Percentiles rank a stretch among this genome's conserved stretches.
Evolutionary conservation across 2,329 filamentous ascomycete species (phyloP).

Genomic region (Zymoseptoria crescenta): DNA sequence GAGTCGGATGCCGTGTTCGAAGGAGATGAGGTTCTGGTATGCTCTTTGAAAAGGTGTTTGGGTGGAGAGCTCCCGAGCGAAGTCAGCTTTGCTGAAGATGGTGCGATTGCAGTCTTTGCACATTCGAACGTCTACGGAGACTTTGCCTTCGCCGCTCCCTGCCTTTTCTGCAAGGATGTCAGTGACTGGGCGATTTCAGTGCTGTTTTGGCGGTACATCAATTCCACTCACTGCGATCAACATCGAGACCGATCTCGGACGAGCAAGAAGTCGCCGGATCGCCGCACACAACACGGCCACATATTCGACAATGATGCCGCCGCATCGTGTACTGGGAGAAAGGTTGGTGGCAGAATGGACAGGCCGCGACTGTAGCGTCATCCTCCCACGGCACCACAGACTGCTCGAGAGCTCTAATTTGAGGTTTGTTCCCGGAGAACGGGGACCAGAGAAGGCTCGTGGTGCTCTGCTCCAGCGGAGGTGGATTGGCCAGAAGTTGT

Average conservation of each 20-base stretch:
- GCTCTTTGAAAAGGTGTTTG: conserved; percentile 69
- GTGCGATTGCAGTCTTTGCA: conserved; percentile 78
- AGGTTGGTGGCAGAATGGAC: conserved; percentile 92
- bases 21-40: conserved; percentile 77
- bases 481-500: conserved; percentile 67
- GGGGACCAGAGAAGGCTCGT: conserved; percentile 52
- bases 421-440: conserved; percentile 55
- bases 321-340: conserved; percentile 91
- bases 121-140: conserved; percentile 78
- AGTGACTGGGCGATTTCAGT: conserved; percentile 24
- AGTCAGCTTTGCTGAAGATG: conserved; percentile 68
- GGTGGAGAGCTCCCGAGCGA: conserved; percentile 58
- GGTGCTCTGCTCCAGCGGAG: conserved; percentile 53
- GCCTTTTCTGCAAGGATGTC: conserved; percentile 33
- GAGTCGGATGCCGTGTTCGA: conserved; percentile 76
- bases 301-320: conserved; percentile 89
- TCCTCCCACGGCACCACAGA: conserved; percentile 94
- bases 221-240: conserved; percentile 51
- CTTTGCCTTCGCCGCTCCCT: conserved; percentile 37
- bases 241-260: conserved; percentile 69
- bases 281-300: conserved; percentile 85
- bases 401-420: conserved; percentile 74
- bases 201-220: conserved; percentile 21
- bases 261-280: conserved; percentile 81
- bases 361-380: conserved; percentile 68